Evolutionary conservation across 1,284 basidiomycete species (phyloP), one percentile per base, ranked within the genome.

Genomic region (Ganoderma multipileum): DNA sequence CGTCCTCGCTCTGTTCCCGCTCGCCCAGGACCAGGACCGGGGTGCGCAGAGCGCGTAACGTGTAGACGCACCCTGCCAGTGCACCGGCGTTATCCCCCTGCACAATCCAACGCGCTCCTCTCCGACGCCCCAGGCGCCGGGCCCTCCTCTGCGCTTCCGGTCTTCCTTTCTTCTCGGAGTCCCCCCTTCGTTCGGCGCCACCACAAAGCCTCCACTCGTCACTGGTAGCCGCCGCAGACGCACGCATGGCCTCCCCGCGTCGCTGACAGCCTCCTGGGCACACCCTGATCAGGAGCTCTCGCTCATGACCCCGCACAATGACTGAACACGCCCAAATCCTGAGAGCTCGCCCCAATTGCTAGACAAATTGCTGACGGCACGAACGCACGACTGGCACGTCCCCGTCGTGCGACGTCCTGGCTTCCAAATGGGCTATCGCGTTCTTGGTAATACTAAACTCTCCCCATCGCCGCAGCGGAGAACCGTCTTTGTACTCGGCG

Each of bases 401-500:
- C 42, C 63, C 44, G 55, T 55, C 52, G 52, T 55, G 52, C 59
- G 33, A 33, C 33, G 12, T 57, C 58, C 20, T 41, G 41, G 41
- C 42, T 68, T 61, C 39, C 28, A 39, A 52, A 42, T 26, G 71
- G n/a, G 66, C 71, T 63, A 64, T 69, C 68, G 62, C 64, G 52
- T 68, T 64, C 68, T 68, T 60, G 66, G 62, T 65, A 16, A 55
- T 58, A 28, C 65, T 38, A 64, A 65, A 64, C 69, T 59, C 71
- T 64, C 63, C 39, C 71, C 66, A 72, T 66, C 71, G 68, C 71
- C 71, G 71, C 68, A 65, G 64, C 68, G 63, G 54, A 64, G 63
- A 68, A 63, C 59, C 64, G 59, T 63, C 47, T 62, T 67, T 41
- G 39, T 61, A 61, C 65, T 67, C 67, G 65, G 74, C 74, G 74